These are phyloP conservation scores for Phaeosphaeriaceae sp. DNA, from an alignment of 2,329 filamentous ascomycete species.

Conservation along the genomic window DNA sequence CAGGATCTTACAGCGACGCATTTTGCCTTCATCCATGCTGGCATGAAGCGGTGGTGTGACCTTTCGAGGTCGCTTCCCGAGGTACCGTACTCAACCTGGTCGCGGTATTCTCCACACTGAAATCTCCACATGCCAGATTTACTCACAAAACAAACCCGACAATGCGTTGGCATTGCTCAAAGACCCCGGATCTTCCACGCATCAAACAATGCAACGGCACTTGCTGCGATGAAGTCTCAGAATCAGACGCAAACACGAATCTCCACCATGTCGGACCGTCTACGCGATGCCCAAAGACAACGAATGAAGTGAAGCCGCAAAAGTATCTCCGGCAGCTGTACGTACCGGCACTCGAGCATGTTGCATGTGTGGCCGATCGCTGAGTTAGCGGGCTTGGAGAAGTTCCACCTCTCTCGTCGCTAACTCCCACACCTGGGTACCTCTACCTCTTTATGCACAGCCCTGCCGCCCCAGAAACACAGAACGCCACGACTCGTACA, in stretches of 20 bases:
- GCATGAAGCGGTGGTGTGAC: background rate
- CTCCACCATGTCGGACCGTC: conserved; percentile 7
- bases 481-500: conserved; percentile 22
- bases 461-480: conserved; percentile 7
- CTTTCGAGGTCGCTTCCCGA: background rate
- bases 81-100: background rate
- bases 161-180: background rate
- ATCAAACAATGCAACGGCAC: background rate
- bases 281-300: conserved; percentile 6
- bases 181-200: background rate
- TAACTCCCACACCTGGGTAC: conserved; percentile 10
- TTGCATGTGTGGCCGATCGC: conserved; percentile 9
- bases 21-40: conserved; percentile 1
- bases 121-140: background rate
- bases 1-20: conserved; percentile 19
- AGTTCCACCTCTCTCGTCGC: conserved; percentile 29
- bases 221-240: background rate
- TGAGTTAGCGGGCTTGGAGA: conserved; percentile 12
- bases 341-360: conserved; percentile 7
- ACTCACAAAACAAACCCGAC: background rate
- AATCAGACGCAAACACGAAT: background rate
- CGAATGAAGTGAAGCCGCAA: conserved; percentile 8
- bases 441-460: conserved; percentile 8
- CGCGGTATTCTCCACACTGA: background rate
- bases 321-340: conserved; percentile 5